Conservation (phyloP, 225 moss, liverwort and hornwort species). For the Polytrichum formosum region DNA sequence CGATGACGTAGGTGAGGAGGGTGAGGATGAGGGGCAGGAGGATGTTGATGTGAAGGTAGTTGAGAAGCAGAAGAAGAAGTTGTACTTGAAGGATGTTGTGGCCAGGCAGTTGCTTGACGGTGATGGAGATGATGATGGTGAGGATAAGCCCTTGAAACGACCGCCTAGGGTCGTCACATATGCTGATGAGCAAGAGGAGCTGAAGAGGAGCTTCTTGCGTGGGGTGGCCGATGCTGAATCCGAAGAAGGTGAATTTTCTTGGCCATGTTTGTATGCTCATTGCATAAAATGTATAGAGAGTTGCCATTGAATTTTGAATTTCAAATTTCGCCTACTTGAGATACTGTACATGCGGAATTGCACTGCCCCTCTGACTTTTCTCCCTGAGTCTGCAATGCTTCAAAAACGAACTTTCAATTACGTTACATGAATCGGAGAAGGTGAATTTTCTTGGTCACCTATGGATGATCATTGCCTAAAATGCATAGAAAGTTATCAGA, state of each 20-base stretch:
- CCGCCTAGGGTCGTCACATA: slow-evolving; percentile 43
- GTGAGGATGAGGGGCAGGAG: not conserved
- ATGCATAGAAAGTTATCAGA: too few relatives aligned
- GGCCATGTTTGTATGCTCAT: not conserved
- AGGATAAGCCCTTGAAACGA: slow-evolving; percentile 30
- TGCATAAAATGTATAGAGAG: too few relatives aligned
- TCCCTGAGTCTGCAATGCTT: too few relatives aligned
- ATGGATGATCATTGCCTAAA: too few relatives aligned
- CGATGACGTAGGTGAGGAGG: slow-evolving; percentile 49
- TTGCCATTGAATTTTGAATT: too few relatives aligned
- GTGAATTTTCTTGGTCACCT: too few relatives aligned
- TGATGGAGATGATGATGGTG: slow-evolving; percentile 23
- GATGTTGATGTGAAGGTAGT: slow-evolving; percentile 20
- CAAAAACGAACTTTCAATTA: too few relatives aligned
- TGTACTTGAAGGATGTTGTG: slow-evolving; percentile 93
- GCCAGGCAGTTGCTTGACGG: slow-evolving; percentile 77
- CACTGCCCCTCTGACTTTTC: too few relatives aligned
- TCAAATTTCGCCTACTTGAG: too few relatives aligned
- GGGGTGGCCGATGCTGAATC: slow-evolving; percentile 61
- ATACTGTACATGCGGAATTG: too few relatives aligned
- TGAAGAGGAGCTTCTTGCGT: slow-evolving; percentile 74
- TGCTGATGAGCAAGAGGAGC: slow-evolving; percentile 77
- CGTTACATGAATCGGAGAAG: too few relatives aligned
- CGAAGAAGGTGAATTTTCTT: slow-evolving; percentile 30
- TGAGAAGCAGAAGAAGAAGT: slow-evolving; percentile 50